A percentile compares a stretch with the other conserved stretches of the same genome.
Evolutionary conservation across 805 yeast species (phyloP).

Genomic region (Grigorovia transvaalensis): DNA sequence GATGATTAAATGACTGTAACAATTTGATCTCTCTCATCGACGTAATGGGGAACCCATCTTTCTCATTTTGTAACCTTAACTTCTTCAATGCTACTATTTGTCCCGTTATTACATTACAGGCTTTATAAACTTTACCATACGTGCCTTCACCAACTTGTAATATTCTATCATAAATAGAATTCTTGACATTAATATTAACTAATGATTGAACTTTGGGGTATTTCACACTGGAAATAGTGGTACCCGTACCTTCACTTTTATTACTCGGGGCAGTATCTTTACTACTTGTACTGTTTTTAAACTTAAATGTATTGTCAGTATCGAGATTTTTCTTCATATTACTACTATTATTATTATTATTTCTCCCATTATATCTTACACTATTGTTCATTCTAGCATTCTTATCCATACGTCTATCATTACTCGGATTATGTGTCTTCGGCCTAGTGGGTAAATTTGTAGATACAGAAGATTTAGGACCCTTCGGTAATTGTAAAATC

Average conservation of each 20-base stretch:
- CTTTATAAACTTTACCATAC: conserved; percentile 56
- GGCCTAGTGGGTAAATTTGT: not conserved
- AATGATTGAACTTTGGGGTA: conserved; percentile 1
- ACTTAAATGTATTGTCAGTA: too few species aligned
- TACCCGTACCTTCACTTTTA: not conserved
- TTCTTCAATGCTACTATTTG: conserved; percentile 79
- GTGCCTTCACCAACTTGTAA: conserved; percentile 98
- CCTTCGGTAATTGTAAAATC: conserved; percentile 16
- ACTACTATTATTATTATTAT: not conserved
- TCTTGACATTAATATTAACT: not conserved
- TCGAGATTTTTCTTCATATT: not conserved
- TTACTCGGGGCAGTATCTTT: not conserved
- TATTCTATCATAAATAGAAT: conserved; percentile 48
- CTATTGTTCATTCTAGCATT: not conserved
- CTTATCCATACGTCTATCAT: not conserved
- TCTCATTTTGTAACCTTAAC: conserved; percentile 72
- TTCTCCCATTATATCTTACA: not conserved
- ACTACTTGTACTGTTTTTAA: not conserved
- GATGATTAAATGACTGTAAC: conserved; percentile 67
- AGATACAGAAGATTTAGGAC: conserved; percentile 13
- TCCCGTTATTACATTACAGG: conserved; percentile 56
- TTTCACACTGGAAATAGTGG: not conserved
- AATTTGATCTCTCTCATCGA: conserved; percentile 86
- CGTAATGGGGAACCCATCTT: conserved; percentile 94
- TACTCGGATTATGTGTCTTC: not conserved